Evolutionary conservation across 140 eudicot genomes (phyloP).

Genomic region (Erigeron philadelphicus): DNA sequence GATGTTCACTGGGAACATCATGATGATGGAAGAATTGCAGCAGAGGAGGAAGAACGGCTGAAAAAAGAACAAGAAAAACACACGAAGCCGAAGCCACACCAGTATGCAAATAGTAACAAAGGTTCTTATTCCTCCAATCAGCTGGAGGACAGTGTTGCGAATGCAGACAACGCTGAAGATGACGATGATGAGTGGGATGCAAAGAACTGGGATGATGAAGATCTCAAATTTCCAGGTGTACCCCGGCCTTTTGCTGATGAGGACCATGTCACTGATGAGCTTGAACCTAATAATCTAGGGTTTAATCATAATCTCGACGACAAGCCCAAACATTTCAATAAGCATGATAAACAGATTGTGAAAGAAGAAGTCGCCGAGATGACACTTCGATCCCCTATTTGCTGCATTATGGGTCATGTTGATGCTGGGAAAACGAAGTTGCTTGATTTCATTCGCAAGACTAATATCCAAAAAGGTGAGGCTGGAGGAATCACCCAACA

Average conservation of each 20-base stretch:
- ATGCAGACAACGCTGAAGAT: constrained; percentile 44
- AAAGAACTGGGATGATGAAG: constrained; percentile 84
- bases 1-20: no score
- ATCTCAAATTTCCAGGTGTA: constrained; percentile 63
- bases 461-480: constrained; percentile 89
- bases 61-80: no score
- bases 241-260: constrained; percentile 61
- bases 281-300: constrained; percentile 8
- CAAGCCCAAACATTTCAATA: constrained; percentile 20
- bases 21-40: no score
- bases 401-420: constrained; percentile 93
- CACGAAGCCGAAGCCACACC: constrained; percentile 53
- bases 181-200: constrained; percentile 83
- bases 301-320: constrained; percentile 26
- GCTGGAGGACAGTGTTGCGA: constrained; percentile 31
- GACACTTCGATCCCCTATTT: constrained; percentile 73
- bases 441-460: constrained; percentile 79
- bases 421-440: constrained; percentile 84
- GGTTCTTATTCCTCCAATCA: constrained; percentile 12
- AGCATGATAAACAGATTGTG: constrained; percentile 8
- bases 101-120: constrained; percentile 45
- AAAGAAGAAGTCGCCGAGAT: constrained; percentile 32
- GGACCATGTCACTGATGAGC: constrained; percentile 56
- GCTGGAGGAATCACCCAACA: constrained; percentile 98
- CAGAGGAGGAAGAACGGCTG: no score